A percentile compares a stretch with the other conserved stretches of the same genome.
Conservation (phyloP, 768 basidiomycete species). For the Suillus plorans region DNA sequence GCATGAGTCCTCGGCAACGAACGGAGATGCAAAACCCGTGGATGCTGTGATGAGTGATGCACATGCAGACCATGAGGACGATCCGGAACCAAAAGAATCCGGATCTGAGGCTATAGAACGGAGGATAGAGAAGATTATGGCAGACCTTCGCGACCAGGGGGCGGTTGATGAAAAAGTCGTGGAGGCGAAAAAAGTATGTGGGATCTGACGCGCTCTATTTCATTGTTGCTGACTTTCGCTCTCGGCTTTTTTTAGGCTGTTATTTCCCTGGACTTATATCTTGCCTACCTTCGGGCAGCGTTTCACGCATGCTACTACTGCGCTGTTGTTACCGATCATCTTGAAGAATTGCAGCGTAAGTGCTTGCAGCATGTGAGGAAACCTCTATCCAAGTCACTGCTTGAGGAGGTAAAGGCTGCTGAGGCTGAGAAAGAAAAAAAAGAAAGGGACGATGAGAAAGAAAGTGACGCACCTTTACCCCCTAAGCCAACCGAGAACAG, state of each 20-base stretch:
- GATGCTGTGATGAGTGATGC: slow-evolving; percentile 32
- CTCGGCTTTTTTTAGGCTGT: slow-evolving; percentile 51
- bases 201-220: slow-evolving; percentile 3
- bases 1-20: slow-evolving; percentile 20
- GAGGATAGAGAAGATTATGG: slow-evolving; percentile 74
- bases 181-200: slow-evolving; percentile 68
- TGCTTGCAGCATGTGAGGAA: slow-evolving; percentile 91
- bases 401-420: slow-evolving; percentile 60
- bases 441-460: slow-evolving; percentile 47
- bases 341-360: slow-evolving; percentile 94
- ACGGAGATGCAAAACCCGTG: slow-evolving; percentile 27
- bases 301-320: slow-evolving; percentile 99
- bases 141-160: slow-evolving; percentile 66
- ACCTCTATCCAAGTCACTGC: slow-evolving; percentile 58
- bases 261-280: slow-evolving; percentile 86
- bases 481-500: slow-evolving; percentile 42
- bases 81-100: slow-evolving; percentile 57
- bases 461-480: slow-evolving; percentile 27
- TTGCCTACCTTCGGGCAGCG: slow-evolving; percentile 90
- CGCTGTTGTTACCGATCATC: slow-evolving; percentile 85
- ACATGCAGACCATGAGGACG: slow-evolving; percentile 39
- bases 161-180: slow-evolving; percentile 63
- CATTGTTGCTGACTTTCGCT: slow-evolving; percentile 10
- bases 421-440: slow-evolving; percentile 47
- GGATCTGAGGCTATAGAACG: slow-evolving; percentile 83